Percentiles rank a stretch among this genome's conserved stretches.
Conservation (phyloP, 805 yeast genomes). For the Candida insectorum region DNA sequence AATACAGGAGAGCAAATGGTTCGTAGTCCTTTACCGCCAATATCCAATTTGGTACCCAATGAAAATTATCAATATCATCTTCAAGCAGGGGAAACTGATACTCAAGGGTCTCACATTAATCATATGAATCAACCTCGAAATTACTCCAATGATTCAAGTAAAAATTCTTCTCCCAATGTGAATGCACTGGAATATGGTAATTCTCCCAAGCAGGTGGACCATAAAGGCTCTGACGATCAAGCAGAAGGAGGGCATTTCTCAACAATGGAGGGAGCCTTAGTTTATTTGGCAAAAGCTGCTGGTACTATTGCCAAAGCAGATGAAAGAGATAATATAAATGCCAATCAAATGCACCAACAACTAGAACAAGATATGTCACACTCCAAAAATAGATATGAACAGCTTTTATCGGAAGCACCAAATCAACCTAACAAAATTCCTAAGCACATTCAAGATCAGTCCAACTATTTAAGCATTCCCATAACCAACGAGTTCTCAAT, state of each 20-base stretch:
- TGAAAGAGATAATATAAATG: constrained; percentile 58
- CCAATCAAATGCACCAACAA: constrained; percentile 44
- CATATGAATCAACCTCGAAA: no score
- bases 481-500: constrained; percentile 26
- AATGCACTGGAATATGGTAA: neutral
- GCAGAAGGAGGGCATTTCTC: constrained; percentile 26
- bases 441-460: constrained; percentile 14
- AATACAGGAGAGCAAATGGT: neutral
- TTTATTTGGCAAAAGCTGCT: constrained; percentile 74
- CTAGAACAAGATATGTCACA: constrained; percentile 28
- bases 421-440: constrained; percentile 7
- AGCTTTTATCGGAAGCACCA: constrained; percentile 3
- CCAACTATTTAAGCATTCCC: constrained; percentile 13
- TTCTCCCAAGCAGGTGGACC: no score
- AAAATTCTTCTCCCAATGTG: neutral
- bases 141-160: neutral
- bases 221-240: no score
- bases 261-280: constrained; percentile 59
- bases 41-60: neutral
- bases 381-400: constrained; percentile 3
- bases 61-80: neutral
- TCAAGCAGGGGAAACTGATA: no score
- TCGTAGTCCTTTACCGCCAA: neutral
- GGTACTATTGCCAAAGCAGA: constrained; percentile 72
- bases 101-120: no score